These are phyloP conservation scores for Sugiyamaella grinbergsii DNA, from an alignment of 1,139 yeast genomes.

Conservation along the genomic window DNA sequence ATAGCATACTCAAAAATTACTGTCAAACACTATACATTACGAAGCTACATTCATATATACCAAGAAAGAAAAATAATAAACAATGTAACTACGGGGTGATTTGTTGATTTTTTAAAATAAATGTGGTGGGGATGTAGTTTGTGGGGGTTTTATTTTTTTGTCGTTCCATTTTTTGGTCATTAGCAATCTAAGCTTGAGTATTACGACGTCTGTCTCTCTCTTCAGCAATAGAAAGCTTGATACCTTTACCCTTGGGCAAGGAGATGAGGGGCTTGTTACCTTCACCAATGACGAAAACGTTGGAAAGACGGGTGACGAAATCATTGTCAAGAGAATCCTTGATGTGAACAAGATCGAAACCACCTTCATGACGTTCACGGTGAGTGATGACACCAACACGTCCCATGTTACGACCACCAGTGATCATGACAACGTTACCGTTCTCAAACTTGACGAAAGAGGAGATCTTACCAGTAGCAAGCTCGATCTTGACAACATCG, in stretches of 20 bases:
- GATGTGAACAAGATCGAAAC: slow-evolving; percentile 98
- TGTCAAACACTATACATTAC: slow-evolving; percentile 25
- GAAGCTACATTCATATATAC: slow-evolving; percentile 22
- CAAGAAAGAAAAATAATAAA: slow-evolving; percentile 18
- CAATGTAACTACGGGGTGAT: slow-evolving; percentile 20
- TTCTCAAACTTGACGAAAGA: slow-evolving; percentile 93
- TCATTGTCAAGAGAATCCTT: slow-evolving; percentile 97
- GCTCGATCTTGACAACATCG: slow-evolving; percentile 96
- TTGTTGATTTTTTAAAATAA: slow-evolving; percentile 12
- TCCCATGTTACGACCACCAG: slow-evolving; percentile 99
- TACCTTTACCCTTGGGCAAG: slow-evolving; percentile 99
- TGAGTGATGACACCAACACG: slow-evolving; percentile 97
- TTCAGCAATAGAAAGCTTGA: slow-evolving; percentile 95
- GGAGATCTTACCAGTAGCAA: slow-evolving; percentile 91
- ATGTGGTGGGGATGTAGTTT: slow-evolving; percentile 14
- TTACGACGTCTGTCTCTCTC: slow-evolving; percentile 92
- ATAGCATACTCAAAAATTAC: no score
- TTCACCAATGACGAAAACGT: slow-evolving; percentile 98
- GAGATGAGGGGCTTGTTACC: slow-evolving; percentile 97
- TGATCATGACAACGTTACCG: slow-evolving; percentile 95
- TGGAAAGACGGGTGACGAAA: slow-evolving; percentile 95
- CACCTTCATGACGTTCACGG: slow-evolving; percentile 99
- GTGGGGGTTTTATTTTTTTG: slow-evolving; percentile 8
- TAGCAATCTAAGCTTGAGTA: slow-evolving; percentile 42
- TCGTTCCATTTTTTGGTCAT: slow-evolving; percentile 14